Evolutionary conservation across 1,284 basidiomycete genomes (phyloP).

Genomic region (Inonotus hispidus): DNA sequence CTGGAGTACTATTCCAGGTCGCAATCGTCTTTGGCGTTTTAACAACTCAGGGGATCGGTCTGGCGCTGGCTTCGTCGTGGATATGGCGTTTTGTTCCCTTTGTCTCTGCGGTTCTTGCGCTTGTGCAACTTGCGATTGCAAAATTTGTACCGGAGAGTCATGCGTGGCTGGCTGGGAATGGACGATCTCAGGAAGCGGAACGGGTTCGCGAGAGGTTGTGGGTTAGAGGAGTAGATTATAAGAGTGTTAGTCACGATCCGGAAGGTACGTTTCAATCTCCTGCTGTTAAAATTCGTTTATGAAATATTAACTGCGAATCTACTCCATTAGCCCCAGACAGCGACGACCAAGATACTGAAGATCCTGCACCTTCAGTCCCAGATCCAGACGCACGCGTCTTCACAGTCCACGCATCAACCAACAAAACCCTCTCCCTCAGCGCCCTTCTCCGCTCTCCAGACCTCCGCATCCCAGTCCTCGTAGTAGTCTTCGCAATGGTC

Average conservation of each 20-base stretch:
- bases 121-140: slow-evolving; percentile 54
- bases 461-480: slow-evolving; percentile 61
- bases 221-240: slow-evolving; percentile 28
- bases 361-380: slow-evolving; percentile 41
- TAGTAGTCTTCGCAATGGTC: slow-evolving; percentile 69
- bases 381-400: slow-evolving; percentile 20
- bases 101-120: slow-evolving; percentile 55
- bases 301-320: background rate
- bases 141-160: slow-evolving; percentile 61
- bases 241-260: slow-evolving; percentile 14
- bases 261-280: background rate
- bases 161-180: slow-evolving; percentile 51
- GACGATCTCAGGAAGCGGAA: slow-evolving; percentile 46
- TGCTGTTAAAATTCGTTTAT: background rate
- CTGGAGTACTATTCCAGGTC: slow-evolving; percentile 81
- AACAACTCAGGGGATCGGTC: slow-evolving; percentile 64
- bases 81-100: slow-evolving; percentile 74
- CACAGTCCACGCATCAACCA: slow-evolving; percentile 2
- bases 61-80: slow-evolving; percentile 55
- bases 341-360: slow-evolving; percentile 28
- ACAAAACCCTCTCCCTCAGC: slow-evolving; percentile 42
- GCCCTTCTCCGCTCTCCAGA: slow-evolving; percentile 52
- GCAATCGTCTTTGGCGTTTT: slow-evolving; percentile 83
- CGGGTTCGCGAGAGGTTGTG: slow-evolving; percentile 46
- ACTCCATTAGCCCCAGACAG: slow-evolving; percentile 15